Base-by-base conservation (phyloP, 2,329 filamentous ascomycete species). In the Colletotrichum abscissum region DNA sequence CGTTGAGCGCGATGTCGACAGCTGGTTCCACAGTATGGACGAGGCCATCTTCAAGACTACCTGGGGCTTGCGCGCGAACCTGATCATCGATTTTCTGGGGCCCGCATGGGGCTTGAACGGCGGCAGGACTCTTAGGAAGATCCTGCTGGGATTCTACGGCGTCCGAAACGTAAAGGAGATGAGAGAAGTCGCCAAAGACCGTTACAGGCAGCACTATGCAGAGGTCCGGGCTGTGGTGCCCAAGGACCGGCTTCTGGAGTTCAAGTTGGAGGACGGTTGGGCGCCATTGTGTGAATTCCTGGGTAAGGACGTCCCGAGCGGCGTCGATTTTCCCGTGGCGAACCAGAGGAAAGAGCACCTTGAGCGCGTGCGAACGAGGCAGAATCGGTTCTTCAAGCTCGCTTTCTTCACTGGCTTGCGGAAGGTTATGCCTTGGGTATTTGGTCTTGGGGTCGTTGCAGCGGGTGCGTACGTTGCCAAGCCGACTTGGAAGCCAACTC, bases 201-300 rank as follows among this genome's bases (percentile, higher is more conserved):
- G 82, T 77, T 85, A 80, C 74, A 77, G 79, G n/a, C 73, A 77
- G 0, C 81, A 81, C 46, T 86, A 86, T 67, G 76, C 78, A 26
- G 80, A 83, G 63, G 82, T 82, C 22, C 78, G 80, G 8, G 78
- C 79, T 14, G 75, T 78, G 30, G 82, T 85, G 22, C 77, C 81
- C 7, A 76, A 73, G 3, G 79, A 82, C 16, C 77, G 81, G 0
- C 75, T 84, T 26, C 76, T 86, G 26, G 82, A 86, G 69, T 86
- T 79, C 72, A 76, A 75, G n/a, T 78, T 85, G 14, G 78, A 78
- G 33, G 80, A 84, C 8, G 84, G 84, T 4, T 86, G 83, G 83
- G 78, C 60, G n/a, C 84, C 85, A 8, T 78, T 86, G 11, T 86
- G 84, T 63, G 69, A 79, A 24, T 82, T 84, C 54, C 78, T 87